Evolutionary conservation across 768 basidiomycete species (phyloP).

Genomic region (Pulveroboletus frians): DNA sequence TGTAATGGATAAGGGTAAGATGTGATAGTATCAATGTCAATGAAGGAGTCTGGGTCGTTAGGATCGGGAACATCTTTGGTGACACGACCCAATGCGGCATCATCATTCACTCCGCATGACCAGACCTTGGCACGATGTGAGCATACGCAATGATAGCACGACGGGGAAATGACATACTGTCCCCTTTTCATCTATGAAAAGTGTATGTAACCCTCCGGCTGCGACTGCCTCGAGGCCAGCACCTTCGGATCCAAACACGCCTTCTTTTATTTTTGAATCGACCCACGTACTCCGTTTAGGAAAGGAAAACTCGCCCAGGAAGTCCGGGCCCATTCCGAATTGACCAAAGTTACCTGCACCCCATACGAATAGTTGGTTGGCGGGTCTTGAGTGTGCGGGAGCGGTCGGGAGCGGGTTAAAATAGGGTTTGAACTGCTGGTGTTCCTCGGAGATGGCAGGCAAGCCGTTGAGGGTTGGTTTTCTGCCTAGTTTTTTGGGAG

Average conservation of each 20-base stretch:
- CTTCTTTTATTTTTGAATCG: conserved; percentile 67
- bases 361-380: conserved; percentile 76
- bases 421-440: conserved; percentile 47
- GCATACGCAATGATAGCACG: not conserved
- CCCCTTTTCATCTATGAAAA: conserved; percentile 87
- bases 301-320: conserved; percentile 64
- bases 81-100: conserved; percentile 79
- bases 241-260: conserved; percentile 60
- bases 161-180: conserved; percentile 52
- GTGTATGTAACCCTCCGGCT: conserved; percentile 84
- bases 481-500: conserved; percentile 26
- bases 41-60: conserved; percentile 49
- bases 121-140: conserved; percentile 50
- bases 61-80: conserved; percentile 60
- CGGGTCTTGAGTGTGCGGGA: conserved; percentile 53
- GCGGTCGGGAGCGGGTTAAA: conserved; percentile 63
- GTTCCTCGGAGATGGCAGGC: conserved; percentile 27
- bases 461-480: conserved; percentile 31
- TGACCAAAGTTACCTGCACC: conserved; percentile 95
- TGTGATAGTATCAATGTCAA: conserved; percentile 50
- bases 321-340: conserved; percentile 81
- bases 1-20: conserved; percentile 62
- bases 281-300: conserved; percentile 77
- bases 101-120: conserved; percentile 85
- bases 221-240: conserved; percentile 80